Conservation (phyloP, 495 filamentous ascomycete species). For the Xylaria intraflava region DNA sequence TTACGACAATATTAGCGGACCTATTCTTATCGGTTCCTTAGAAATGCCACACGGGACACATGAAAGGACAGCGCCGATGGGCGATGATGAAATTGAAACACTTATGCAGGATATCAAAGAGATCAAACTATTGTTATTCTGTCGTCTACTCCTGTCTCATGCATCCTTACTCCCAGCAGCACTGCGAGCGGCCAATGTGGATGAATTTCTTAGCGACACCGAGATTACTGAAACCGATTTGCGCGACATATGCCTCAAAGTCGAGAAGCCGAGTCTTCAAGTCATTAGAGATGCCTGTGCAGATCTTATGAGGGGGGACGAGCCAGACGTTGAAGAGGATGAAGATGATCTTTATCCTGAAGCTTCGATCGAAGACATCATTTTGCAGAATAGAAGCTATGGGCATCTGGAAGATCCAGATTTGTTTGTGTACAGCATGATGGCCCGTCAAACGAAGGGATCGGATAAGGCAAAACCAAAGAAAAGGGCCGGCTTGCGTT, state of each 20-base stretch:
- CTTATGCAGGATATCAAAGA: conserved; percentile 40
- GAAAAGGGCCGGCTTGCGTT: conserved; percentile 2
- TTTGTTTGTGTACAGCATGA: conserved; percentile 12
- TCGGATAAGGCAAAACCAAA: not conserved
- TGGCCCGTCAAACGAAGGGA: conserved; percentile 11
- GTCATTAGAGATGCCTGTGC: conserved; percentile 48
- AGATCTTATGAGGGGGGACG: conserved; percentile 40
- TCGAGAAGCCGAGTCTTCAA: conserved; percentile 41
- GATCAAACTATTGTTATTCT: conserved; percentile 46
- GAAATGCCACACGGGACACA: conserved; percentile 32
- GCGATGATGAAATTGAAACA: conserved; percentile 37
- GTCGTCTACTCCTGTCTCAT: conserved; percentile 43
- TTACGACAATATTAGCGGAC: conserved; percentile 24
- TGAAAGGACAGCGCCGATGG: conserved; percentile 30
- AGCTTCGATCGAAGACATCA: conserved; percentile 16
- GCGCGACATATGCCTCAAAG: conserved; percentile 41
- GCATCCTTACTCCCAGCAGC: conserved; percentile 42
- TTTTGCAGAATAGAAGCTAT: conserved; percentile 20
- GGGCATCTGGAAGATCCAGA: conserved; percentile 14
- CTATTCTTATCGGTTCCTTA: conserved; percentile 33
- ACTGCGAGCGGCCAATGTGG: conserved; percentile 35
- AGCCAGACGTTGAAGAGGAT: conserved; percentile 24
- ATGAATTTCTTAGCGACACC: conserved; percentile 41
- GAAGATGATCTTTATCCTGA: conserved; percentile 14
- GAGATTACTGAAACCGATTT: conserved; percentile 39